Evolutionary conservation across 305 asterid genomes (phyloP).

Genomic region (Fraxinus angustifolia): DNA sequence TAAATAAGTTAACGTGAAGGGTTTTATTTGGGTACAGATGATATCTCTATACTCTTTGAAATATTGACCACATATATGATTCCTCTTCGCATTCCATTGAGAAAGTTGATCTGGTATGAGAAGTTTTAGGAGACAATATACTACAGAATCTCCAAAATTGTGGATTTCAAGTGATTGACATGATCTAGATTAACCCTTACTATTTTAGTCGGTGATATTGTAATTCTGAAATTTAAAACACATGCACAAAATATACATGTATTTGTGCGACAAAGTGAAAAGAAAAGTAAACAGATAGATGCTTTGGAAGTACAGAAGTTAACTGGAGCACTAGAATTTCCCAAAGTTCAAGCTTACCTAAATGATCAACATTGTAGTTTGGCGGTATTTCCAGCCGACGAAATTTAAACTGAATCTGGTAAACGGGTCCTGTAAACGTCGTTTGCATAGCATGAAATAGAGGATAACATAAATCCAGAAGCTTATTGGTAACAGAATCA

Average conservation of each 20-base stretch:
- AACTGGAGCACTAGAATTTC: slow-evolving; percentile 11
- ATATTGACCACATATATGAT: not conserved
- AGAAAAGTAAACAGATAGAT: not conserved
- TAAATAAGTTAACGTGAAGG: not conserved
- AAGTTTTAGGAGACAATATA: not conserved
- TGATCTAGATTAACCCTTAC: not conserved
- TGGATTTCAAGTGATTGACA: not conserved
- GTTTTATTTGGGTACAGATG: not conserved
- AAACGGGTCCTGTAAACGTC: slow-evolving; percentile 63
- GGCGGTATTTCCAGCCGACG: slow-evolving; percentile 93
- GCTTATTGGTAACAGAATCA: slow-evolving; percentile 6
- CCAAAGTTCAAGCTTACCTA: slow-evolving; percentile 50
- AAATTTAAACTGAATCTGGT: slow-evolving; percentile 81
- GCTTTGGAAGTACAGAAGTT: not conserved
- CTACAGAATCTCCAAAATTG: not conserved
- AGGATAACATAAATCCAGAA: not conserved
- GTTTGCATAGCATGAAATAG: slow-evolving; percentile 24
- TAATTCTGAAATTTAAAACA: not conserved
- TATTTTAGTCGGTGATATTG: not conserved
- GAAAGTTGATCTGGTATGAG: not conserved
- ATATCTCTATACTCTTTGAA: not conserved
- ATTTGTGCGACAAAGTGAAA: not conserved
- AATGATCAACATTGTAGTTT: slow-evolving; percentile 63
- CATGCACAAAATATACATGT: not conserved
- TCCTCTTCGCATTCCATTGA: not conserved